Evolutionary conservation across 2,329 filamentous ascomycete genomes (phyloP).

Genomic region (Aspergillus luchuensis): DNA sequence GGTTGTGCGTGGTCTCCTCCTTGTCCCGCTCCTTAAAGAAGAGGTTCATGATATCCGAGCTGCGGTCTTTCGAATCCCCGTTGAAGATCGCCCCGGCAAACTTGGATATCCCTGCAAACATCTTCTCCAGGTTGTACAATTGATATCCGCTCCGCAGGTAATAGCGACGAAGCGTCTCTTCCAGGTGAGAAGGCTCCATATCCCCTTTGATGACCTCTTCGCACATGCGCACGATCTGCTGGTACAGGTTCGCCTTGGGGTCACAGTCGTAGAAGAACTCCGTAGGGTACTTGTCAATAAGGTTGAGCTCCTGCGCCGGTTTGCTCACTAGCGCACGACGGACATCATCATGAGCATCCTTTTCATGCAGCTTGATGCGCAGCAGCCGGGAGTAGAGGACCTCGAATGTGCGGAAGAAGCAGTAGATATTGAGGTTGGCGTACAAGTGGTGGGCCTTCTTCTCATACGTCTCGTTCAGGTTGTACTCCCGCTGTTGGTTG

Average conservation of each 20-base stretch:
- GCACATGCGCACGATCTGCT: slow-evolving; percentile 79
- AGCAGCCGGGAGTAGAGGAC: slow-evolving; percentile 83
- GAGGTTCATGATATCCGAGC: slow-evolving; percentile 81
- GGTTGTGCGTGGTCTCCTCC: slow-evolving; percentile 84
- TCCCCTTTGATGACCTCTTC: slow-evolving; percentile 84
- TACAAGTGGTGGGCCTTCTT: slow-evolving; percentile 87
- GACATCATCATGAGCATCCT: slow-evolving; percentile 72
- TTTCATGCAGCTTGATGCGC: slow-evolving; percentile 78
- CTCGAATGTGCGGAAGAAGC: slow-evolving; percentile 92
- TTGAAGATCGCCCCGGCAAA: slow-evolving; percentile 82
- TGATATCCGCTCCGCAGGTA: slow-evolving; percentile 92
- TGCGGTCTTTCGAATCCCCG: slow-evolving; percentile 88
- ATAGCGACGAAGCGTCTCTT: slow-evolving; percentile 87
- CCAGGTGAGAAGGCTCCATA: slow-evolving; percentile 78
- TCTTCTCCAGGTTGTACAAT: slow-evolving; percentile 87
- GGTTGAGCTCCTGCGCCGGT: slow-evolving; percentile 78
- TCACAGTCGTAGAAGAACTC: slow-evolving; percentile 73
- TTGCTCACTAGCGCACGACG: slow-evolving; percentile 72
- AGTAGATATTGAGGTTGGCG: slow-evolving; percentile 86
- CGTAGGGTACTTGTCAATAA: slow-evolving; percentile 73
- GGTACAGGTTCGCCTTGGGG: slow-evolving; percentile 74
- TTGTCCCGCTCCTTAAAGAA: slow-evolving; percentile 80
- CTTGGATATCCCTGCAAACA: slow-evolving; percentile 77
- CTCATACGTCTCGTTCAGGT: slow-evolving; percentile 75
- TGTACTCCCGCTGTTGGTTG: slow-evolving; percentile 66